phyloP scores from a whole-genome alignment of 345 rosid genomes.

The Cardamine resedifolia region DNA sequence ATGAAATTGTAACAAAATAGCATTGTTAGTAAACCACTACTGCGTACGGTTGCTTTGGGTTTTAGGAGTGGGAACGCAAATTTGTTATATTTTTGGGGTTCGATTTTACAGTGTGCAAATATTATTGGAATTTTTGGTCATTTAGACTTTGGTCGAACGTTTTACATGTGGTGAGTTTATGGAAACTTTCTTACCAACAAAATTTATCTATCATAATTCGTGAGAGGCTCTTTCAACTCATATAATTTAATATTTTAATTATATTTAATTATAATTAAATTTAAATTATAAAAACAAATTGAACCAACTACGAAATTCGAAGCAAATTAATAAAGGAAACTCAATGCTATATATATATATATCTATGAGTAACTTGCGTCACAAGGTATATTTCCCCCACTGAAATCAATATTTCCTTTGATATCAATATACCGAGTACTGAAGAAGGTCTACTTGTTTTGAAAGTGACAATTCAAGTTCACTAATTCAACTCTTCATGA shows the following conservation, averaged over 20 bases:
- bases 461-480: too few species aligned
- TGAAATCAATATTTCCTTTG: neutral
- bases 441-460: too few species aligned
- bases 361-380: neutral
- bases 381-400: neutral
- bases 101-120: neutral
- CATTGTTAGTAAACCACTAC: neutral
- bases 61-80: neutral
- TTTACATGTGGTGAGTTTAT: neutral
- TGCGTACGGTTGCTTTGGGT: neutral
- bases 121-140: neutral
- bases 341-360: too few species aligned
- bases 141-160: neutral
- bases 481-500: too few species aligned
- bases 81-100: neutral
- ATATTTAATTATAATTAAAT: too few species aligned
- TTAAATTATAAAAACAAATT: too few species aligned
- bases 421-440: too few species aligned
- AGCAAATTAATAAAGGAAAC: neutral
- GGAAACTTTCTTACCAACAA: neutral
- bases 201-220: neutral
- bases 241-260: too few species aligned
- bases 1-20: neutral
- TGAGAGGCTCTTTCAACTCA: neutral
- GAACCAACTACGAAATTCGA: neutral